Evolutionary conservation across 805 yeast species (phyloP).

Genomic region (Yamadazyma phyllophila): DNA sequence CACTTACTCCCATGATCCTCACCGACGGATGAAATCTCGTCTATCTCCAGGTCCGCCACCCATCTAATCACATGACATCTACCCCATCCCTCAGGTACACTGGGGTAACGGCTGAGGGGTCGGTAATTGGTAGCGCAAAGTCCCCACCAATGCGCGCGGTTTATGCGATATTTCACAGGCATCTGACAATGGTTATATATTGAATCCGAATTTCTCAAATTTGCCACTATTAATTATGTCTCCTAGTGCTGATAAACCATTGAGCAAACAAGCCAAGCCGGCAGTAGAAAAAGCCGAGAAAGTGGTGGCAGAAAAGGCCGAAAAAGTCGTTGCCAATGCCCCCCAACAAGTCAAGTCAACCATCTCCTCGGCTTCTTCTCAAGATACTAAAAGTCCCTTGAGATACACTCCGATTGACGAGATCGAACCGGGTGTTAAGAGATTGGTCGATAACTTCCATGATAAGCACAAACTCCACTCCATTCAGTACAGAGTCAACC

Average conservation of each 20-base stretch:
- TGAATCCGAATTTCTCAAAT: no score
- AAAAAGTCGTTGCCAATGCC: neutral
- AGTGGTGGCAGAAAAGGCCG: neutral
- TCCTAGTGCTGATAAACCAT: neutral
- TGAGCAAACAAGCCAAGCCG: neutral
- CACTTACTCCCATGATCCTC: no score
- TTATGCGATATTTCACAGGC: neutral
- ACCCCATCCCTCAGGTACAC: no score
- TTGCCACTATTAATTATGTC: neutral
- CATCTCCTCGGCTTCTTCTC: neutral
- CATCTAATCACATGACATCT: no score
- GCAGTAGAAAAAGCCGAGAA: neutral
- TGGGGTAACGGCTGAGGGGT: no score
- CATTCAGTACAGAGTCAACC: conserved; percentile 56
- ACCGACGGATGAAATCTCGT: no score
- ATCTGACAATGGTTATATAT: neutral
- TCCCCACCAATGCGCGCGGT: neutral
- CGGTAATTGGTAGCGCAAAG: no score
- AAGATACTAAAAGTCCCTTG: conserved; percentile 6
- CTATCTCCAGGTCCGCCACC: no score
- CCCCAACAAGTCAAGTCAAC: neutral
- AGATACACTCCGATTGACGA: conserved; percentile 46
- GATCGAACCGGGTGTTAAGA: conserved; percentile 47
- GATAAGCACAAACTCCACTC: conserved; percentile 46
- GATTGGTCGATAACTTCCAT: conserved; percentile 43